Conservation (phyloP, 305 asterid genomes). For the Solanum hybrid region DNA sequence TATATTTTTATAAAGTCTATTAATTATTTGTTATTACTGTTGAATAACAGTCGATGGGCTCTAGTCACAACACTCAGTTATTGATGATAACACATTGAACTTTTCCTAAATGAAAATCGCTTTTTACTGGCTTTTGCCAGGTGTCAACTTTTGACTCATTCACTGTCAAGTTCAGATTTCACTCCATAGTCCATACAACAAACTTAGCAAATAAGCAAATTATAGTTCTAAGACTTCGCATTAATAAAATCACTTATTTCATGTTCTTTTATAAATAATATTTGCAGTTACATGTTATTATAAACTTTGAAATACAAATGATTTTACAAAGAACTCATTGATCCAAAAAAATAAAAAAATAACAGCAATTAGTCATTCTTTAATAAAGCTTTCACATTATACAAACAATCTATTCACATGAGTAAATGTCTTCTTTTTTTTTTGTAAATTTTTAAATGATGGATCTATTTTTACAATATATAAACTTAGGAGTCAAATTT, state of each 20-base stretch:
- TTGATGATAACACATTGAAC: neutral
- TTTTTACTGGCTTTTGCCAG: neutral
- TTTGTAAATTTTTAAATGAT: neutral
- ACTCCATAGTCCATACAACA: no score
- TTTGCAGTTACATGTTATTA: neutral
- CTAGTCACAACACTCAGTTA: neutral
- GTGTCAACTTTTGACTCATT: neutral
- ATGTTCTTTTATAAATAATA: neutral
- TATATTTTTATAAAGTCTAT: neutral
- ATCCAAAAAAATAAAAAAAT: no score
- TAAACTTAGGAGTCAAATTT: neutral
- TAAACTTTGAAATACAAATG: neutral
- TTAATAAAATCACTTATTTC: neutral
- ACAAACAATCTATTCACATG: neutral
- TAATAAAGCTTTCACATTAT: neutral
- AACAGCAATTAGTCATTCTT: neutral
- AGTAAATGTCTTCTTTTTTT: neutral
- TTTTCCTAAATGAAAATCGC: neutral
- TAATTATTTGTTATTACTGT: neutral
- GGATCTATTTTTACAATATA: neutral
- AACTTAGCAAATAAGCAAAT: neutral
- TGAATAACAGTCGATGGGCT: neutral
- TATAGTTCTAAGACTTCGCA: neutral
- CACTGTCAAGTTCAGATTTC: neutral
- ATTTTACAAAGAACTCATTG: neutral